Evolutionary conservation across 768 basidiomycete species (phyloP), one percentile per base, ranked within the genome.

Genomic region (Leccinum obscurum): DNA sequence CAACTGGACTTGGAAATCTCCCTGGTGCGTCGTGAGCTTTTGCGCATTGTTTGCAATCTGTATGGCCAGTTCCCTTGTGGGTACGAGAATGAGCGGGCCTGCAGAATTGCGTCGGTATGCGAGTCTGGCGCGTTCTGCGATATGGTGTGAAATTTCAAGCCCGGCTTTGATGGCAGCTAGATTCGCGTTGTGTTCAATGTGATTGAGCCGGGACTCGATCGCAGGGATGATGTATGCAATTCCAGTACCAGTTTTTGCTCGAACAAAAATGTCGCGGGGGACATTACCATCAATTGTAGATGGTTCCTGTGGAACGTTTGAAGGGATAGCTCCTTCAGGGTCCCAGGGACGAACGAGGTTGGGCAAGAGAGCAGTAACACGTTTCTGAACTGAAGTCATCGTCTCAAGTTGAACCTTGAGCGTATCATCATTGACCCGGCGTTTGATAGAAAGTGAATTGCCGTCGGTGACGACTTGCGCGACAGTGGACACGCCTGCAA

Each of bases 181-280:
- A 53, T 76, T 68, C 24, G 76, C 78, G 46, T 78, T 70, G 5
- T 75, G 74, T 6, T 83, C 73, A n/a, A 94, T 72, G 9, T 81
- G 75, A 58, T 82, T 82, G 20, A 91, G 39, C 8, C 95, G 87
- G 3, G 87, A 81, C 68, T 95, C 92, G 62, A 95, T 81, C 6
- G 91, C 92, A 9, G 93, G 93, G 20, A 96, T 81, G 57, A 97
- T 84, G 79, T 95, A 96, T 0, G 86, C 92, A 35, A 94, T 96
- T 34, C 92, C 93, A 0, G 93, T 93, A 30, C 93, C 92, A 0
- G 93, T 93, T 71, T 87, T 90, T 5, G 93, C 90, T 70, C 92
- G 88, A 58, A 95, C 92, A 50, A 96, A 79, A 24, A 95, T 73
- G 71, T 98, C 94, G 6, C 88, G 83, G 10, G 72, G 60, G 8